A percentile compares a stretch with the other conserved stretches of the same genome.
Conservation (phyloP, 176 grass and related monocot genomes). For the Melocanna baccifera region DNA sequence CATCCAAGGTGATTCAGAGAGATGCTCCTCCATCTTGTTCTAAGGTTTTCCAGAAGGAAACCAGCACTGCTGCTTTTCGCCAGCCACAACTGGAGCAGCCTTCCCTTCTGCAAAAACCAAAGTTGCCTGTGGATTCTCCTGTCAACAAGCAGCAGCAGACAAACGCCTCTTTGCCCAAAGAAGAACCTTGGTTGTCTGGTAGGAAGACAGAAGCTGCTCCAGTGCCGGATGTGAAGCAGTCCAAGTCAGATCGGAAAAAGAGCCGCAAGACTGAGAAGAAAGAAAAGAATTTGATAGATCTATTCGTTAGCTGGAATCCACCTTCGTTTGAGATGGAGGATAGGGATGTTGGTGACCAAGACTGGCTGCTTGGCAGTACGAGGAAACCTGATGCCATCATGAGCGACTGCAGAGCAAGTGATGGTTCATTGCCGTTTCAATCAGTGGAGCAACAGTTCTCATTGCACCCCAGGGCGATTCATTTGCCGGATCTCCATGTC, state of each 20-base stretch:
- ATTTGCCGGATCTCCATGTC: slow-evolving; percentile 34
- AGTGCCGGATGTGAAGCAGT: slow-evolving; percentile 12
- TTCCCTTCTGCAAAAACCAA: background rate
- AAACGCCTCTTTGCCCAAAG: background rate
- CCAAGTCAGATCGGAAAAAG: slow-evolving; percentile 38
- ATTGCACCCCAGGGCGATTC: slow-evolving; percentile 30
- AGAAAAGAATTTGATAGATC: slow-evolving; percentile 38
- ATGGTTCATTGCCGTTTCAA: background rate
- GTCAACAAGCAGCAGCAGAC: background rate
- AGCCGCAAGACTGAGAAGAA: slow-evolving; percentile 42
- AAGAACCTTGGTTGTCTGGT: slow-evolving; percentile 43
- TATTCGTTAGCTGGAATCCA: slow-evolving; percentile 55
- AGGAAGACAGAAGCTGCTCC: background rate
- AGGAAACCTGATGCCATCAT: slow-evolving; percentile 29
- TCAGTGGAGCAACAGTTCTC: slow-evolving; percentile 29
- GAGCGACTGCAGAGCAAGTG: slow-evolving; percentile 28
- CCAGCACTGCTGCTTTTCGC: background rate
- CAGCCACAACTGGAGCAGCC: background rate
- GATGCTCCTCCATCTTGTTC: background rate
- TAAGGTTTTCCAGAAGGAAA: background rate
- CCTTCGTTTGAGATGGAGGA: background rate
- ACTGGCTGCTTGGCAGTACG: slow-evolving; percentile 33
- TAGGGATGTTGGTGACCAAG: slow-evolving; percentile 7
- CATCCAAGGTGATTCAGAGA: slow-evolving; percentile 11
- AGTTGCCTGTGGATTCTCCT: background rate